Conservation (phyloP, 106 monocot species). For the Agapanthus africanus region DNA sequence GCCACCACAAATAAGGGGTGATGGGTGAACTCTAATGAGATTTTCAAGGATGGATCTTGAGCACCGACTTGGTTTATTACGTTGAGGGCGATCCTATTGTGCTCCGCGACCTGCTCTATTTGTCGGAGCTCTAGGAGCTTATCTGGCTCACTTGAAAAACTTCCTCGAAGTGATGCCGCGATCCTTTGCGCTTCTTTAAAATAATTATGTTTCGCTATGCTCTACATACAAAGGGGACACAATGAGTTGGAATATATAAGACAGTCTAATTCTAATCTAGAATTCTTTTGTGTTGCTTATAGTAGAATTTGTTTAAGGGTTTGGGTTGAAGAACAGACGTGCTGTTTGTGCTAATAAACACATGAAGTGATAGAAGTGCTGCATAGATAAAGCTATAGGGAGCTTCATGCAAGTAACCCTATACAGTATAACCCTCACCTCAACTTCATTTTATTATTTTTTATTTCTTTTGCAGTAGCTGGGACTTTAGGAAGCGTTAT, state of each 20-base stretch:
- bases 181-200: conserved; percentile 78
- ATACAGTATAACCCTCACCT: too few species aligned
- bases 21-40: conserved; percentile 68
- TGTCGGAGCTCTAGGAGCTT: conserved; percentile 63
- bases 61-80: conserved; percentile 59
- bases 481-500: too few species aligned
- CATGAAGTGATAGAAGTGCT: not conserved
- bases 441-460: too few species aligned
- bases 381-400: too few species aligned
- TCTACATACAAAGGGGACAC: conserved; percentile 43
- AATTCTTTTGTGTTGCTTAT: too few species aligned
- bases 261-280: too few species aligned
- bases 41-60: conserved; percentile 42
- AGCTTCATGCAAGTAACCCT: too few species aligned
- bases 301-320: too few species aligned
- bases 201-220: conserved; percentile 39
- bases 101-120: conserved; percentile 79
- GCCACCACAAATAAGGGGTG: conserved; percentile 85
- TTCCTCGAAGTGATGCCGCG: conserved; percentile 40
- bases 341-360: too few species aligned
- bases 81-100: conserved; percentile 73
- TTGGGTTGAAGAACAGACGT: too few species aligned
- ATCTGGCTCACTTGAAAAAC: conserved; percentile 50
- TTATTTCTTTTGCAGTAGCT: too few species aligned
- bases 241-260: too few species aligned